A percentile compares a stretch with the other conserved stretches of the same genome.
Evolutionary conservation across 2,329 filamentous ascomycete genomes (phyloP).

Genomic region (Hypocreales sp.): DNA sequence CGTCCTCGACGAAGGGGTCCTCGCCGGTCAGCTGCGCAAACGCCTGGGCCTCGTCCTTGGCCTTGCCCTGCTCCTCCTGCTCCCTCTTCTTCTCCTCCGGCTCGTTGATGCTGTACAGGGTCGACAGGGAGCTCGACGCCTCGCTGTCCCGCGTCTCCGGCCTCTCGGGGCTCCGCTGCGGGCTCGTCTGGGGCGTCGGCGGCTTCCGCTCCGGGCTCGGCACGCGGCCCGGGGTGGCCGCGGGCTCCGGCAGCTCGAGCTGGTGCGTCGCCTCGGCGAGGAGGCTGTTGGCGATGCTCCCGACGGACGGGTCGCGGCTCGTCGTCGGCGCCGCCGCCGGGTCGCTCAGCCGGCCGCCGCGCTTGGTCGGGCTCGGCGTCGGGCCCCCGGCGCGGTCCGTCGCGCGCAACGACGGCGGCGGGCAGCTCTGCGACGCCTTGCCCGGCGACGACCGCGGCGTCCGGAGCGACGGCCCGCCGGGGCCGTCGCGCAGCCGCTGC

Average conservation of each 20-base stretch:
- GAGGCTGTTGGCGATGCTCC: slow-evolving; percentile 24
- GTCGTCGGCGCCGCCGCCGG: slow-evolving; percentile 5
- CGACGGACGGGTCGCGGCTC: slow-evolving; percentile 13
- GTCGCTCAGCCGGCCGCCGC: slow-evolving; percentile 7
- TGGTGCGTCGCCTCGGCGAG: slow-evolving; percentile 19
- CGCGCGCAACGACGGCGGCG: too few species aligned
- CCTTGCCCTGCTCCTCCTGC: slow-evolving; percentile 1
- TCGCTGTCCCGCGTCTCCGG: slow-evolving; percentile 24
- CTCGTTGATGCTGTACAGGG: slow-evolving; percentile 39
- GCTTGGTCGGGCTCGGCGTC: slow-evolving; percentile 14
- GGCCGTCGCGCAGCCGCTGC: slow-evolving; percentile 27
- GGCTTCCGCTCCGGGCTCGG: slow-evolving; percentile 13
- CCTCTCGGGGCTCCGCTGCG: slow-evolving; percentile 6
- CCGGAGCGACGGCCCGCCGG: slow-evolving; percentile 15
- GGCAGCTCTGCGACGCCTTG: slow-evolving; percentile 6
- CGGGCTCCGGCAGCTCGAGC: slow-evolving; percentile 17
- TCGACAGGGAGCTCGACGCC: slow-evolving; percentile 37
- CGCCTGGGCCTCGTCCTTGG: neutral
- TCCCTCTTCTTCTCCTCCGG: slow-evolving; percentile 17
- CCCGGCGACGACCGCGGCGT: slow-evolving; percentile 8
- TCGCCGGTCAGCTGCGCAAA: slow-evolving; percentile 1
- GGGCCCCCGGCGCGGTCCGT: slow-evolving; percentile 6
- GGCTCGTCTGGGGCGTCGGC: slow-evolving; percentile 3
- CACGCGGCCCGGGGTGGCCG: slow-evolving; percentile 28
- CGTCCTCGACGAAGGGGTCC: slow-evolving; percentile 18